A percentile compares a stretch with the other conserved stretches of the same genome.
phyloP scores from a whole-genome alignment of 768 basidiomycete species.

The Trametes meyenii region DNA sequence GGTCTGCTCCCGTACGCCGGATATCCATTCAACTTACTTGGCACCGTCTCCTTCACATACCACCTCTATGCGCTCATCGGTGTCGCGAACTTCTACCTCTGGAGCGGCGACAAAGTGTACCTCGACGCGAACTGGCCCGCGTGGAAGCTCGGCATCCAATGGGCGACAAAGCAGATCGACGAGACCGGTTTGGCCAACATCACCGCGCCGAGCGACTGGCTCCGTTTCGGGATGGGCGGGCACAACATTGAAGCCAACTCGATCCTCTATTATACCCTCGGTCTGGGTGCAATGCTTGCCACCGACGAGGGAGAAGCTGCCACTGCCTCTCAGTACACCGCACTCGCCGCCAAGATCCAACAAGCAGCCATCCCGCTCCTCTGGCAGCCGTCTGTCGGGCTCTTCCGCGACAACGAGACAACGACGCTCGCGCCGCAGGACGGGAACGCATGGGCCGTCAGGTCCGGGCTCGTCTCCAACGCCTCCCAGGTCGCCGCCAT shows the following conservation, averaged over 20 bases:
- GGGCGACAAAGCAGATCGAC: constrained; percentile 21
- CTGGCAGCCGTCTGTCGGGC: constrained; percentile 20
- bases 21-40: constrained; percentile 16
- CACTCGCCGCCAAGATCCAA: constrained; percentile 16
- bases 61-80: constrained; percentile 24
- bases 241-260: constrained; percentile 25
- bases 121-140: constrained; percentile 17
- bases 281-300: constrained; percentile 15
- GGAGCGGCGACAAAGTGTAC: constrained; percentile 20
- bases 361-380: constrained; percentile 16
- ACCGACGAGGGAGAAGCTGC: constrained; percentile 3
- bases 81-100: constrained; percentile 23
- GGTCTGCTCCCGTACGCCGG: constrained; percentile 20
- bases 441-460: constrained; percentile 25
- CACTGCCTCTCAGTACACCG: constrained; percentile 1
- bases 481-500: constrained; percentile 10
- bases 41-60: constrained; percentile 21
- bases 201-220: constrained; percentile 20
- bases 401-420: constrained; percentile 25
- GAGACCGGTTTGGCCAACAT: constrained; percentile 19
- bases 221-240: constrained; percentile 24
- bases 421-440: constrained; percentile 26
- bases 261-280: constrained; percentile 23
- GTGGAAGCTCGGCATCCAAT: constrained; percentile 19
- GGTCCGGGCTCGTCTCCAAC: constrained; percentile 20